Evolutionary conservation across 441 rosid genomes (phyloP).

Genomic region (Croton laevigatus): DNA sequence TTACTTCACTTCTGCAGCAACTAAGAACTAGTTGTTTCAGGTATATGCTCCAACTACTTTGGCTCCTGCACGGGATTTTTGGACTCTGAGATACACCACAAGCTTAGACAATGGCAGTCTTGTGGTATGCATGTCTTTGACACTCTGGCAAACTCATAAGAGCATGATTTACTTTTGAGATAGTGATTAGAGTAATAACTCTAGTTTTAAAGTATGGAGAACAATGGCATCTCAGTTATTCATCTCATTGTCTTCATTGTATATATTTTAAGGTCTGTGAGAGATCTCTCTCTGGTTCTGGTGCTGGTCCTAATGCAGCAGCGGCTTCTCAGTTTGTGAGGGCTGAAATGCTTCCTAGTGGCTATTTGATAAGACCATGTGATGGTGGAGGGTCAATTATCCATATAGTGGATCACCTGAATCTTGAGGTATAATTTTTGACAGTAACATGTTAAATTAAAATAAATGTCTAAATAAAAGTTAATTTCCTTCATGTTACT

Average conservation of each 20-base stretch:
- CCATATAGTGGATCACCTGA: slow-evolving; percentile 92
- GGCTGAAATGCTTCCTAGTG: slow-evolving; percentile 96
- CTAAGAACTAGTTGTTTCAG: slow-evolving; percentile 37
- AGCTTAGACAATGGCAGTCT: slow-evolving; percentile 95
- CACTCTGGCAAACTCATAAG: not conserved
- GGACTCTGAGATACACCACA: slow-evolving; percentile 94
- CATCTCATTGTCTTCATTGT: slow-evolving; percentile 14
- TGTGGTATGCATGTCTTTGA: slow-evolving; percentile 60
- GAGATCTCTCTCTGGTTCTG: slow-evolving; percentile 95
- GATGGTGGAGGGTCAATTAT: slow-evolving; percentile 99
- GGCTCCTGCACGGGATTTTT: slow-evolving; percentile 98
- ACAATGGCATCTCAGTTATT: not conserved
- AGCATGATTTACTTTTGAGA: not conserved
- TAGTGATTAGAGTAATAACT: not conserved
- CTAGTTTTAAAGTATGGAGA: not conserved
- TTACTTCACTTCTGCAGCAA: not conserved
- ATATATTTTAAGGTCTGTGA: slow-evolving; percentile 66
- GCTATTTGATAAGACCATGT: slow-evolving; percentile 92
- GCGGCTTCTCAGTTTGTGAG: slow-evolving; percentile 89
- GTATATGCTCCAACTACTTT: slow-evolving; percentile 93
- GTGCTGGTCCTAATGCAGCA: slow-evolving; percentile 79
- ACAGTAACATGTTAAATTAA: not conserved
- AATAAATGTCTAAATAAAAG: not conserved
- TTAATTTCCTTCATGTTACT: slow-evolving; percentile 13
- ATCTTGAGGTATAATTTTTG: slow-evolving; percentile 65